Percentiles rank a stretch among this genome's conserved stretches.
These are phyloP conservation scores for Spatholobus suberectus DNA, from an alignment of 306 rosid species.

Conservation along the genomic window DNA sequence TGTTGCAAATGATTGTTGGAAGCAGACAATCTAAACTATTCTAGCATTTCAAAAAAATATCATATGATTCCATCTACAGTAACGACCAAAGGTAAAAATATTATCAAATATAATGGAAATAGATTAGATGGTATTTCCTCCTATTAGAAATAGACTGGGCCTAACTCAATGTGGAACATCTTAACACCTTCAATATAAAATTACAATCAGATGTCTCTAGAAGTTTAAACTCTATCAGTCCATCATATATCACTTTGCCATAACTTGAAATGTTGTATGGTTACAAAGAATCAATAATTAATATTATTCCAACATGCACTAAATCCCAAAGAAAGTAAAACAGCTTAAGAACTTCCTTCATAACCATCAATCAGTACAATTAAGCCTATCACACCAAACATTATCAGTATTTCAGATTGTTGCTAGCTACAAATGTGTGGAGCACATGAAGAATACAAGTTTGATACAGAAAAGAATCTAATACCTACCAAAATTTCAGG, in stretches of 20 bases:
- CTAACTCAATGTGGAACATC: not conserved
- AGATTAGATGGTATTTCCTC: conserved; percentile 1
- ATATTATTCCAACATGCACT: not conserved
- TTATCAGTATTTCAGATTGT: not conserved
- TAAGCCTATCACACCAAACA: not conserved
- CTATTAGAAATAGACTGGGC: not conserved
- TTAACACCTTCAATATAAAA: conserved; percentile 11
- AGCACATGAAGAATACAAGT: not conserved
- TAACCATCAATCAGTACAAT: conserved; percentile 14
- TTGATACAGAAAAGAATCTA: not conserved
- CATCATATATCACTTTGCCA: not conserved
- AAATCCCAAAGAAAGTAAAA: not conserved
- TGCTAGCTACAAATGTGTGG: not conserved
- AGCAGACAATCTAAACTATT: conserved; percentile 6
- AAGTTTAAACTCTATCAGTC: not conserved
- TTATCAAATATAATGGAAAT: conserved; percentile 19
- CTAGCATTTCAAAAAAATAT: not conserved
- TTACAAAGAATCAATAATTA: not conserved
- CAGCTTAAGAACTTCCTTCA: conserved; percentile 3
- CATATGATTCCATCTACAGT: not conserved
- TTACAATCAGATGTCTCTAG: conserved; percentile 16
- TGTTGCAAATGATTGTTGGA: conserved; percentile 22
- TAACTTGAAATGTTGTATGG: conserved; percentile 6
- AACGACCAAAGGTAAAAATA: not conserved
- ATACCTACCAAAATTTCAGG: not conserved